Evolutionary conservation across 495 filamentous ascomycete species (phyloP).

Genomic region (Corynascus novoguineensis): DNA sequence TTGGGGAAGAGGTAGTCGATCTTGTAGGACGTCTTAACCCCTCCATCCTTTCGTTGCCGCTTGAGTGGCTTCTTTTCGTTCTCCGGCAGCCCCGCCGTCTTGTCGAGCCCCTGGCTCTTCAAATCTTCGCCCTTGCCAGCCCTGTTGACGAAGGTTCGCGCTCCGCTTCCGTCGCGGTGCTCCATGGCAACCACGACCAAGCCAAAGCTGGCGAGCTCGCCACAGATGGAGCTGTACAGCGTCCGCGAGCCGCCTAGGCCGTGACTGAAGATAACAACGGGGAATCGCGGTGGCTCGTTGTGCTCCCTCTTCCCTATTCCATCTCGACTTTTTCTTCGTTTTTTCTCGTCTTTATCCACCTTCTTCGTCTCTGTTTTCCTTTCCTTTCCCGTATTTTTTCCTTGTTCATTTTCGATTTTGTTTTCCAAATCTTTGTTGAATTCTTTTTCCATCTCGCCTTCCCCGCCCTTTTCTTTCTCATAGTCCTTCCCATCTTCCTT

Average conservation of each 20-base stretch:
- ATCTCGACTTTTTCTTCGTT: not conserved
- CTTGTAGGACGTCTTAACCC: slow-evolving; percentile 27
- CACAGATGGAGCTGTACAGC: slow-evolving; percentile 56
- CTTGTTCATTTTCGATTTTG: too few species aligned
- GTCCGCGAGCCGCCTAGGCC: slow-evolving; percentile 60
- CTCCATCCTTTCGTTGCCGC: slow-evolving; percentile 1
- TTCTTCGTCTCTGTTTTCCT: not conserved
- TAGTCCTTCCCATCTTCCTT: not conserved
- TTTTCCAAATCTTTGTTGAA: too few species aligned
- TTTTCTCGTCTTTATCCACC: not conserved
- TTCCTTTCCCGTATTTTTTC: too few species aligned
- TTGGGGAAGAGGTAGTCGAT: slow-evolving; percentile 44
- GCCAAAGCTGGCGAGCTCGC: slow-evolving; percentile 59
- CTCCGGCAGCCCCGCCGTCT: slow-evolving; percentile 1
- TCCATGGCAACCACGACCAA: slow-evolving; percentile 65
- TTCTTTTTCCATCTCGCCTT: too few species aligned
- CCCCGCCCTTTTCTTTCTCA: too few species aligned
- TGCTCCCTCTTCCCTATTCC: too few species aligned
- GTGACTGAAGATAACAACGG: slow-evolving; percentile 64
- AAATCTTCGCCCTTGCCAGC: slow-evolving; percentile 19
- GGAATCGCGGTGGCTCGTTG: slow-evolving; percentile 43
- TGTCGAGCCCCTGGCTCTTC: slow-evolving; percentile 20
- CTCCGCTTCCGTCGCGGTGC: slow-evolving; percentile 61
- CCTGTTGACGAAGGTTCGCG: slow-evolving; percentile 52
- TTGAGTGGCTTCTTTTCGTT: not conserved